A percentile compares a stretch with the other conserved stretches of the same genome.
phyloP scores from a whole-genome alignment of 2,329 filamentous ascomycete genomes.

The Boeremia exigua region DNA sequence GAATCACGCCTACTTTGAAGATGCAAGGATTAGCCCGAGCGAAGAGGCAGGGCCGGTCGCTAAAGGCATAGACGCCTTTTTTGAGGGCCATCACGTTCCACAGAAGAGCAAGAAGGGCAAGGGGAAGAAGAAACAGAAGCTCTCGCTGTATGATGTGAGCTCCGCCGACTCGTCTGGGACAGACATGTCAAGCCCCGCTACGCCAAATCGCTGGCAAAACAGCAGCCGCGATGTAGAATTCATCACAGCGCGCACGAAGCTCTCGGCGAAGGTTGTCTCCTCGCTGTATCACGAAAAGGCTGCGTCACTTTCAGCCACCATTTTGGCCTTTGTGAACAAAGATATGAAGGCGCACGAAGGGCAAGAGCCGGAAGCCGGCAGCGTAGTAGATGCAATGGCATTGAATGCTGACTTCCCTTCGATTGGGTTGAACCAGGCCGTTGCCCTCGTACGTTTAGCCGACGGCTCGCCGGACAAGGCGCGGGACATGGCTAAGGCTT shows the following conservation, averaged over 20 bases:
- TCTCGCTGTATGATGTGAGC: conserved; percentile 27
- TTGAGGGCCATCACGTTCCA: conserved; percentile 59
- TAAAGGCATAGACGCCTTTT: conserved; percentile 86
- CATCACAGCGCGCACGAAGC: conserved; percentile 59
- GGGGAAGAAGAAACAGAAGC: conserved; percentile 49
- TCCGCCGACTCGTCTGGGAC: conserved; percentile 34
- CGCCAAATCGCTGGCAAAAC: conserved; percentile 64
- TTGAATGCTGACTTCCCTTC: conserved; percentile 62
- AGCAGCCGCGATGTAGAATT: conserved; percentile 66
- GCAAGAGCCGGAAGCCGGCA: conserved; percentile 48
- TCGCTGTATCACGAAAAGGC: conserved; percentile 66
- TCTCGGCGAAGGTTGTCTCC: conserved; percentile 55
- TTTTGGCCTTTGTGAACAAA: conserved; percentile 59
- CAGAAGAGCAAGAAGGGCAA: conserved; percentile 52
- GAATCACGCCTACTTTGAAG: conserved; percentile 77
- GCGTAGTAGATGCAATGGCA: conserved; percentile 59
- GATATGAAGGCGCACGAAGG: conserved; percentile 51
- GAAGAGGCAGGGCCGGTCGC: conserved; percentile 47
- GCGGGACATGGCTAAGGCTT: conserved; percentile 64
- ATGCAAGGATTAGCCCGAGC: conserved; percentile 61
- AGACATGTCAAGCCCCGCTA: conserved; percentile 20
- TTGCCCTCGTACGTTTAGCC: conserved; percentile 63
- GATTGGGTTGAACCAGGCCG: conserved; percentile 56
- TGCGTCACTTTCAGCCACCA: conserved; percentile 62
- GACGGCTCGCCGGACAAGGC: conserved; percentile 64